Base-by-base conservation (phyloP, 108 stramenopile species). In the Stephanodiscus minutulus region DNA sequence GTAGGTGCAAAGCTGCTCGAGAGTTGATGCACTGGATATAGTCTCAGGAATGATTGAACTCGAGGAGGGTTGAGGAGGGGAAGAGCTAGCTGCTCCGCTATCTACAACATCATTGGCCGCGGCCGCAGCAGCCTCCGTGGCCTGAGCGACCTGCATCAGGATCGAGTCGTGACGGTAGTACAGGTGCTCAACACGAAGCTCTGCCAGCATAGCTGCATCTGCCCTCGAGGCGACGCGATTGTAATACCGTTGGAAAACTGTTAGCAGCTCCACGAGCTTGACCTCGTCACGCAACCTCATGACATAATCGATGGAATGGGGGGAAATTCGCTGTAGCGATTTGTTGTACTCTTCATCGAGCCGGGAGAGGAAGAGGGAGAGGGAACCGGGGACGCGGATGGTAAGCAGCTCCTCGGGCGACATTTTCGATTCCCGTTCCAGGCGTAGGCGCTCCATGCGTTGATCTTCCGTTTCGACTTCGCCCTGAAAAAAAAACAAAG, bases 161-260 rank as follows among this genome's bases (percentile, higher is more conserved):
- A 98, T 93, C 52, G 93, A 78, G 66, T 97, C 96, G 74, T 98
- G 98, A 64, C 94, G 92, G 81, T 99, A 99, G 87, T 99, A 98
- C 49, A 97, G 68, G 74, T 98, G 97, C 68, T 99, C 98, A 18
- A 97, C 70, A 57, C 89, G 80, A 1, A 93, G 44, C 52, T 87
- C 83, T 1, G 93, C 92, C 61, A 94, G 49, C 62, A 71, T 77
- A 48, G 96, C 95, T 27, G 93, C 95, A 64, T 93, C 87, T 3
- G 61, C 41, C 39, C 64, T 64, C 56, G 76, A 76, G n/a, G 84
- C 92, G 27, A 83, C 84, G 35, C 94, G 91, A 47, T 81, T 82
- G 74, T 85, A 98, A 73, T 98, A 99, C 27, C 72, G 54, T 83
- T 96, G 92, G 47, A 87, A 83, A 5, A 68, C 73, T 10, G 72